Percentiles rank a stretch among this genome's conserved stretches.
phyloP scores from a whole-genome alignment of 2,329 filamentous ascomycete species.

The Ilyonectria sp. region DNA sequence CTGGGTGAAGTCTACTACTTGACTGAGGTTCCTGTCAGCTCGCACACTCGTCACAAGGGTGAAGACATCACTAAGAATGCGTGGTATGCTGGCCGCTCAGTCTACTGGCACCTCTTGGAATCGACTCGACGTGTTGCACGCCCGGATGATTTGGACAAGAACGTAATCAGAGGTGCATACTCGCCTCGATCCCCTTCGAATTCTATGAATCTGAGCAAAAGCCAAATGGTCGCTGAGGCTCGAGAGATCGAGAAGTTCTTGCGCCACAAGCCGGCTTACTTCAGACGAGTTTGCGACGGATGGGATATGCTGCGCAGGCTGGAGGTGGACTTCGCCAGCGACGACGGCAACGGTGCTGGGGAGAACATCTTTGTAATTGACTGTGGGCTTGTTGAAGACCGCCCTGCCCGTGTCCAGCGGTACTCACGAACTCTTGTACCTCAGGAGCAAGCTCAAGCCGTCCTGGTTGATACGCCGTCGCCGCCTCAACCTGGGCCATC shows the following conservation, averaged over 20 bases:
- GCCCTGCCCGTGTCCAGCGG: conserved; percentile 60
- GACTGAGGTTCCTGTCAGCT: conserved; percentile 75
- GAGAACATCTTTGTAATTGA: conserved; percentile 83
- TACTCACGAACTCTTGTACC: conserved; percentile 56
- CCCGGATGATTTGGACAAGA: conserved; percentile 80
- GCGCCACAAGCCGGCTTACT: conserved; percentile 80
- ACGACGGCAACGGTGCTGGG: conserved; percentile 82
- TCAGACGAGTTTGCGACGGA: conserved; percentile 81
- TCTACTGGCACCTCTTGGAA: conserved; percentile 87
- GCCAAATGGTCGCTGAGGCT: conserved; percentile 83
- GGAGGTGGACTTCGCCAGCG: conserved; percentile 90
- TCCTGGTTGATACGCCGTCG: conserved; percentile 11
- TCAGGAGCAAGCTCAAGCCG: conserved; percentile 30
- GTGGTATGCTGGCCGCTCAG: conserved; percentile 85
- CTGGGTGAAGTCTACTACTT: conserved; percentile 93
- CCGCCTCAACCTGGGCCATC: conserved; percentile 41
- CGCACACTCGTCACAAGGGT: conserved; percentile 62
- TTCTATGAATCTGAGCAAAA: conserved; percentile 78
- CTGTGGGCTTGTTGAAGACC: conserved; percentile 76
- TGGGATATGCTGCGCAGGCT: conserved; percentile 94
- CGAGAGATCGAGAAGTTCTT: conserved; percentile 86
- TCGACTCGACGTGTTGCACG: conserved; percentile 80
- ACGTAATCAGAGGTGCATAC: conserved; percentile 80
- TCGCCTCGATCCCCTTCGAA: conserved; percentile 85
- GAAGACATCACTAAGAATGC: conserved; percentile 76